A percentile compares a stretch with the other conserved stretches of the same genome.
Evolutionary conservation across 106 monocot genomes (phyloP).

Genomic region (Dioscorea zingiberensis): DNA sequence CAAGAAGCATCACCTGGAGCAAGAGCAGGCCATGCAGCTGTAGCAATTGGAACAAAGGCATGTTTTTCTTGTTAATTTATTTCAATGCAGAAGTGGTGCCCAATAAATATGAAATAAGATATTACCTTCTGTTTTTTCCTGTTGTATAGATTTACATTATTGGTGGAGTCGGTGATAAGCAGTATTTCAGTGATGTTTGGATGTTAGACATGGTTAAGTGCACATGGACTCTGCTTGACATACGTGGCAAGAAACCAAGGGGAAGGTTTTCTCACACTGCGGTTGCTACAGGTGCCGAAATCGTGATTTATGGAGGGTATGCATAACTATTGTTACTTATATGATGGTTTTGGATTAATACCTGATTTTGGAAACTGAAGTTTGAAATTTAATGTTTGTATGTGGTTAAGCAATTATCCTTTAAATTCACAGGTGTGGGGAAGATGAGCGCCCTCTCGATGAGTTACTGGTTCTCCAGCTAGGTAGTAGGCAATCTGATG

Average conservation of each 20-base stretch:
- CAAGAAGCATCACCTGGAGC: slow-evolving; percentile 80
- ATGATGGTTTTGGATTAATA: too few species aligned
- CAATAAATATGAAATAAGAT: too few species aligned
- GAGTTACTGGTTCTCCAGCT: slow-evolving; percentile 76
- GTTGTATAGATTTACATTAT: slow-evolving; percentile 85
- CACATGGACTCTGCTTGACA: slow-evolving; percentile 67
- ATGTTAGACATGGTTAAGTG: slow-evolving; percentile 51
- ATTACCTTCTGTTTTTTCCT: too few species aligned
- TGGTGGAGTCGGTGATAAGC: slow-evolving; percentile 91
- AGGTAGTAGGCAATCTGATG: slow-evolving; percentile 72
- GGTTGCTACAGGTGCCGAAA: slow-evolving; percentile 47
- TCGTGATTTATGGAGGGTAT: slow-evolving; percentile 85
- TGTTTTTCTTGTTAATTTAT: too few species aligned
- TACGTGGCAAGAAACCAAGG: slow-evolving; percentile 63
- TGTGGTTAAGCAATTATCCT: neutral
- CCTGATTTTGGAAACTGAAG: too few species aligned
- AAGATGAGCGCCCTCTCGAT: slow-evolving; percentile 85
- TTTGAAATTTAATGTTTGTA: neutral
- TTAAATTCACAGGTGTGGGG: slow-evolving; percentile 63
- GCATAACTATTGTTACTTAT: neutral
- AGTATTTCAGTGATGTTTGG: slow-evolving; percentile 93
- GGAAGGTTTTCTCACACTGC: slow-evolving; percentile 92
- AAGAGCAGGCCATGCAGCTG: slow-evolving; percentile 82
- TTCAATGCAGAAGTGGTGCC: too few species aligned
- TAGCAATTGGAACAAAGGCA: slow-evolving; percentile 65